Evolutionary conservation across 495 filamentous ascomycete genomes (phyloP), one percentile per base, ranked within the genome.

Genomic region (Aspergillus kassunensis): DNA sequence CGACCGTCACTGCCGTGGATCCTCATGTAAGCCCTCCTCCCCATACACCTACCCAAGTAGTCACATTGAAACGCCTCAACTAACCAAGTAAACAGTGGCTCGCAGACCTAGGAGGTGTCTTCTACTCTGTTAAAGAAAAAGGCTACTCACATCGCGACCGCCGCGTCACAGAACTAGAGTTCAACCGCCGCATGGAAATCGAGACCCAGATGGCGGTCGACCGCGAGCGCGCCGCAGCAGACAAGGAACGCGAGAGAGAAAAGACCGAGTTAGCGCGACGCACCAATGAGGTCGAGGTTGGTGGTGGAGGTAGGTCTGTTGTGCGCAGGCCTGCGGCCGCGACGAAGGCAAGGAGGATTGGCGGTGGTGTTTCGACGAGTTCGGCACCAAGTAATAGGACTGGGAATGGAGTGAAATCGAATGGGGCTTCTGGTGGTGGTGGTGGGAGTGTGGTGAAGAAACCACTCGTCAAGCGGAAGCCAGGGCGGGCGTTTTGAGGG

Each of bases 41-140:
- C 45, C 23, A 24, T 30, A n/a, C 23, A 21, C 23, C 45, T 37
- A 45, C 4, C 16, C 13, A 44, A 24, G 18, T 27, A 51, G n/a
- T 20, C 54, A 33, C 25, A 41, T n/a, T n/a, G n/a, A n/a, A n/a
- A n/a, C n/a, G n/a, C n/a, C n/a, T n/a, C 30, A 39, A 39, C 55
- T 62, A 34, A 59, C 54, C 33, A 30, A 11, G 2, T 12, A 21
- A 23, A 10, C 50, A 80, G 75, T 99, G 95, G 95, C 83, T 99
- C 58, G 95, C 95, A 13, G 93, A 99, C 62, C 80, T 99, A 18
- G 95, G 95, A 18, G 95, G 91, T n/a, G 95, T 99, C 20, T 99
- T 97, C 71, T 99, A 97, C 72, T 91, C 87, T 11, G 82, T 97
- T 64, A 97, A 96, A 71, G 92, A 97, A 73, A 99, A 99, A 67